Evolutionary conservation across 176 grass and related monocot species (phyloP).

Genomic region (Tillandsia fasciculata): DNA sequence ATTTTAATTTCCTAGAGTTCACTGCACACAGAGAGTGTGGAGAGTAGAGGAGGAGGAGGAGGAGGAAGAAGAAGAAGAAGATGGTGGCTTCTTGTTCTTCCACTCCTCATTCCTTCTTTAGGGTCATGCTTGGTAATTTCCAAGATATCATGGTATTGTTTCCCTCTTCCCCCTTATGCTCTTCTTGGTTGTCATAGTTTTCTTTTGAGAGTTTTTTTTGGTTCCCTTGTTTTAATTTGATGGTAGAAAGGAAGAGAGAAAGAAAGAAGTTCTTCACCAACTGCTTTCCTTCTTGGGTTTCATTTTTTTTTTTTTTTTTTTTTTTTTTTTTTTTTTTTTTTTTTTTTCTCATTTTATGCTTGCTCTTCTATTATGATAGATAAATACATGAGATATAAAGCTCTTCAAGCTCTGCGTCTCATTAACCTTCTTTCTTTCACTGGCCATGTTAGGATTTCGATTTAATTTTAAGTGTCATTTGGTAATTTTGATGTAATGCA

Average conservation of each 20-base stretch:
- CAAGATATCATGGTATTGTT: constrained; percentile 43
- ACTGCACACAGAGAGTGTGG: not conserved
- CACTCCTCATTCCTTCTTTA: constrained; percentile 27
- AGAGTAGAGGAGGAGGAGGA: not conserved
- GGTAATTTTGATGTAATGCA: too few species aligned
- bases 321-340: not conserved
- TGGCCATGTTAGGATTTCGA: too few species aligned
- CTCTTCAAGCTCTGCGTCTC: too few species aligned
- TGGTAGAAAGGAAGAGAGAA: not conserved
- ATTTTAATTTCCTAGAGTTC: too few species aligned
- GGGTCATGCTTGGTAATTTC: constrained; percentile 28
- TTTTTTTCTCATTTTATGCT: not conserved
- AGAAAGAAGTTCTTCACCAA: not conserved
- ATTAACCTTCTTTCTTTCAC: too few species aligned
- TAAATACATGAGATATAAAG: not conserved
- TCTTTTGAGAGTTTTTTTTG: too few species aligned
- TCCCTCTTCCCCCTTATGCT: not conserved
- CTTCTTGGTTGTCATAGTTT: not conserved
- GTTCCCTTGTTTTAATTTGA: constrained; percentile 2
- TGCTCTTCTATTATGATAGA: not conserved
- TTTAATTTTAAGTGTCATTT: too few species aligned
- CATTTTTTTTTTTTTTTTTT: not conserved
- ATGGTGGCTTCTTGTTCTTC: not conserved
- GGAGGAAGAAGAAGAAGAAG: not conserved
- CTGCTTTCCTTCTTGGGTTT: not conserved